Evolutionary conservation across 2,329 filamentous ascomycete species (phyloP), one percentile per base, ranked within the genome.

Genomic region (Knoxdaviesia capensis): DNA sequence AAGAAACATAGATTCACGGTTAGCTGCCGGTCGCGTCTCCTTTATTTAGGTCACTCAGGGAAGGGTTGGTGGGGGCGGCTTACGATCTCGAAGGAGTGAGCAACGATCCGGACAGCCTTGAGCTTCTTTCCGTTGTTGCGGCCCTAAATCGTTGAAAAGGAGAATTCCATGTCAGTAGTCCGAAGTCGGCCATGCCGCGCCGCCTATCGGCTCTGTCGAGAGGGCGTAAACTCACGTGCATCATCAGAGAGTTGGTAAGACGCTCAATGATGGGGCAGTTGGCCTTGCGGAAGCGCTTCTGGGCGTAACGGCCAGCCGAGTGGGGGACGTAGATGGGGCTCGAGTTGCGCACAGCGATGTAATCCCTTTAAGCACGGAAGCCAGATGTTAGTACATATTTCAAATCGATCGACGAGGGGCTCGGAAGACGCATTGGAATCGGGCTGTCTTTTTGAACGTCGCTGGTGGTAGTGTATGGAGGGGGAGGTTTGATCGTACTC

Each of bases 81-180:
- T 80, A 94, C 88, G 65, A 98, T 98, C 77, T 98, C 92, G 70
- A 98, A 98, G 59, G 88, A 69, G 76, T 98, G 90, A 56, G 87
- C 87, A 59, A 98, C 87, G 57, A 98, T 98, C 70, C 90, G 86
- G 66, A 96, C 88, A 63, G 90, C 92, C 87, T 93, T 94, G 63
- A 96, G 80, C 85, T 98, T 98, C 83, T 98, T 98, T 70, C 90
- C 90, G 83, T 94, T 98, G 84, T 98, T 98, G 71, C 90, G 90
- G 69, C 90, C 90, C 80, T 98, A 94, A 87, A 94, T 96, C 90
- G 96, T 98, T 64, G 98, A 79, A 48, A 88, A 96, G 83, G 3
- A 20, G 20, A 20, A 20, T 20, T 3, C 20, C 31, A 35, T 9
- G 44, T 46, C 31, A 46, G 44, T n/a, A 5, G 9, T 34, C 7